These are phyloP conservation scores for Cadophora gregata DNA, from an alignment of 2,329 filamentous ascomycete genomes.

Conservation along the genomic window DNA sequence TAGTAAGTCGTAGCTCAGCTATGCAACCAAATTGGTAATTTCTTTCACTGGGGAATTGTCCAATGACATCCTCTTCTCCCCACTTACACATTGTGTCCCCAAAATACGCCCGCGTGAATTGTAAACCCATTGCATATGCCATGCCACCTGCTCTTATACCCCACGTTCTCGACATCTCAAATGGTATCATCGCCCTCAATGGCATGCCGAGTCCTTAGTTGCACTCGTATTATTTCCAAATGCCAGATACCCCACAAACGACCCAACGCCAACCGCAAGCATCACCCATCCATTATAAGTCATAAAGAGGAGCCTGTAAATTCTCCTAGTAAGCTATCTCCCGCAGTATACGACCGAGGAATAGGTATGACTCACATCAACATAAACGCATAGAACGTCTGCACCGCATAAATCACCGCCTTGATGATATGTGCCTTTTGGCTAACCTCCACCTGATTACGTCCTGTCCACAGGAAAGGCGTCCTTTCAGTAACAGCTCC, in stretches of 20 bases:
- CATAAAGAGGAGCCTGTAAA: slow-evolving; percentile 91
- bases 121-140: slow-evolving; percentile 3
- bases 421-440: slow-evolving; percentile 79
- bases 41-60: slow-evolving; percentile 3
- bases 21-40: slow-evolving; percentile 20
- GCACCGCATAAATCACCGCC: slow-evolving; percentile 82
- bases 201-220: slow-evolving; percentile 89
- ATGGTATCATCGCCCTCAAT: slow-evolving; percentile 55
- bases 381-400: slow-evolving; percentile 99
- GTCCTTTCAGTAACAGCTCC: slow-evolving; percentile 62
- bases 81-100: neutral
- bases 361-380: slow-evolving; percentile 80
- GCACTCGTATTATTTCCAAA: slow-evolving; percentile 76
- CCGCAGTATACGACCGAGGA: neutral
- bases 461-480: slow-evolving; percentile 74
- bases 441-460: slow-evolving; percentile 65
- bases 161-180: neutral
- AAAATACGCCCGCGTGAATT: slow-evolving; percentile 13
- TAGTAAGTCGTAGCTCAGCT: slow-evolving; percentile 18
- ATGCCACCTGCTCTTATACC: neutral
- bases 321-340: slow-evolving; percentile 25
- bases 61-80: slow-evolving; percentile 8
- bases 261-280: slow-evolving; percentile 86
- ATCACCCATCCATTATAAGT: slow-evolving; percentile 99
- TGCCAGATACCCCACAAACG: slow-evolving; percentile 83